Conservation (phyloP, 2,329 filamentous ascomycete species). For the Xylaria sp. region DNA sequence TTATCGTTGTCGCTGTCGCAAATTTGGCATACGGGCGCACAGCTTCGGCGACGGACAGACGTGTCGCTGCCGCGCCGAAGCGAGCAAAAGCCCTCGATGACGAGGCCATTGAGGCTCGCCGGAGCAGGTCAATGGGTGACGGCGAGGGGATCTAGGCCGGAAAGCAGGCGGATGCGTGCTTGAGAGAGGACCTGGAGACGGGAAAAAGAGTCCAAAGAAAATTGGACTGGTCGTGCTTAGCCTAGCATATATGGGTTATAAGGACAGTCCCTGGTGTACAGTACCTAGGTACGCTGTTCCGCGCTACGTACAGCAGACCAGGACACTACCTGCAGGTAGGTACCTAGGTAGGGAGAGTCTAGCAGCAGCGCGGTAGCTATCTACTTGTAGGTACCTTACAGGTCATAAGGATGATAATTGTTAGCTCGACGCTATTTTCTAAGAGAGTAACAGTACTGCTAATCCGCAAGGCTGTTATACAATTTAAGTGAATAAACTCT, state of each 20-base stretch:
- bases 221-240: slow-evolving; percentile 7
- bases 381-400: no score
- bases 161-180: slow-evolving; percentile 3
- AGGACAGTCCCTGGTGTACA: neutral
- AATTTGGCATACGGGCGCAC: slow-evolving; percentile 37
- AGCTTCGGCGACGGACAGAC: slow-evolving; percentile 40
- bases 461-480: no score
- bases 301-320: no score
- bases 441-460: no score
- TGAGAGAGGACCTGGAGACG: neutral
- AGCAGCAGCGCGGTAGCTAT: no score
- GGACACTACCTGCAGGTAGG: no score
- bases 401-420: no score
- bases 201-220: slow-evolving; percentile 15
- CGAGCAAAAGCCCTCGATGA: slow-evolving; percentile 50
- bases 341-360: no score
- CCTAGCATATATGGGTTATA: slow-evolving; percentile 4
- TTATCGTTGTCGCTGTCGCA: slow-evolving; percentile 35
- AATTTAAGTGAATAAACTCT: no score
- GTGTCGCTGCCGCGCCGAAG: slow-evolving; percentile 38
- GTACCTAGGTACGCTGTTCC: no score
- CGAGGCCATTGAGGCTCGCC: slow-evolving; percentile 51
- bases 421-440: no score
- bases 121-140: slow-evolving; percentile 30
- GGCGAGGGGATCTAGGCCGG: slow-evolving; percentile 21